Evolutionary conservation across 2,329 filamentous ascomycete genomes (phyloP), one percentile per base, ranked within the genome.

Genomic region (Botrytis hyacinthi): DNA sequence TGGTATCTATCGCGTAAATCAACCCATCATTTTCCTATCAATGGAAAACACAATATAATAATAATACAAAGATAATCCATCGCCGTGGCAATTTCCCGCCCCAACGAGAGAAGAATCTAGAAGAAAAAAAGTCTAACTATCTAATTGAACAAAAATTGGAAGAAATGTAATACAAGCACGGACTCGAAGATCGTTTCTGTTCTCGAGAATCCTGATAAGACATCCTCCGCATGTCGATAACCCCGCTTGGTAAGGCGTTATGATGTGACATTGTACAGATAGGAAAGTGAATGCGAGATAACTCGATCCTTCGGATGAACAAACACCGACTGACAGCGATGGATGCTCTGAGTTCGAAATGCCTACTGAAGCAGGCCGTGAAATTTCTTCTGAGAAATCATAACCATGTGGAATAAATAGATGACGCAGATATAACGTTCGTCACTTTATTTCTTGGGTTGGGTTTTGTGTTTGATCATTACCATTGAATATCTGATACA

Each of bases 401-500:
- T 20, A 29, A 10, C n/a, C 22, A 12, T n/a, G 32, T 57, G 48
- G 16, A 29, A 42, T 37, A n/a, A 9, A 29, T n/a, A 29, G 9
- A 40, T 54, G 48, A 54, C 12, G 26, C 48, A n/a, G 6, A 4
- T 66, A 22, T 57, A 16, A 20, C 5, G 2, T 60, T 29, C 74
- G 22, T 74, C 76, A 78, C 8, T 59, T 75, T 70, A 62, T 76
- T 73, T 73, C 62, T 51, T 77, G 69, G 40, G 76, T 75, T 70
- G 57, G 16, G 32, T 48, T 74, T 84, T 83, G 74, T 85, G 81
- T 74, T 83, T 83, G 42, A 86, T 80, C 85, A 87, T 86, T 8
- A 85, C 82, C 35, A 83, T 75, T 0, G 85, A 87, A 76, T 86
- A 87, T 26, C 85, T 87, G 54, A 51, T 26, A 40, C 32, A 71